A percentile compares a stretch with the other conserved stretches of the same genome.
phyloP scores from a whole-genome alignment of 306 rosid species.

The Dryas octopetala region DNA sequence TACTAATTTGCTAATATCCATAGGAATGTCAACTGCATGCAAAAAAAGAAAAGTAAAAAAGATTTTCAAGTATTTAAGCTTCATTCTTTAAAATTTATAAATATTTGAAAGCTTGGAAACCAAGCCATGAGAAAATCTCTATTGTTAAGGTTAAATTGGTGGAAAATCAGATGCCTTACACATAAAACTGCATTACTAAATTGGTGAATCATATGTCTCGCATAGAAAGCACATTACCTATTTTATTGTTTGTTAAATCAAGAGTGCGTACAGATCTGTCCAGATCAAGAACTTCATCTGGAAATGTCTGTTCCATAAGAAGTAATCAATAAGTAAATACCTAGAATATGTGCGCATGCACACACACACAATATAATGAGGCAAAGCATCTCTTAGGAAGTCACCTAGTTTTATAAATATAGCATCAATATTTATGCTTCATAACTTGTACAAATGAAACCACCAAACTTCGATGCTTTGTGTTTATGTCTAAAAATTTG shows the following conservation, averaged over 20 bases:
- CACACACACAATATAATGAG: constrained; percentile 1
- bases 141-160: neutral
- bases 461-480: neutral
- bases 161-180: neutral
- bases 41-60: constrained; percentile 20
- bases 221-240: constrained; percentile 44
- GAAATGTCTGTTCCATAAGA: constrained; percentile 59
- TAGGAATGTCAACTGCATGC: constrained; percentile 77
- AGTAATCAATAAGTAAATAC: neutral
- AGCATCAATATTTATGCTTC: neutral
- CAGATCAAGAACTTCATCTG: constrained; percentile 71
- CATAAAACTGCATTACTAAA: neutral
- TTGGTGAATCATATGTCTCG: neutral
- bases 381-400: neutral
- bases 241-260: constrained; percentile 79
- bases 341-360: neutral
- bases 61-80: constrained; percentile 7
- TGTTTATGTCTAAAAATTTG: neutral
- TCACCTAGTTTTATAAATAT: neutral
- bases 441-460: neutral
- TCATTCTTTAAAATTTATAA: constrained; percentile 4
- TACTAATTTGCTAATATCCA: constrained; percentile 66
- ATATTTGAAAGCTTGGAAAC: neutral
- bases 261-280: constrained; percentile 84
- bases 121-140: neutral